Evolutionary conservation across 306 rosid species (phyloP), one percentile per base, ranked within the genome.

Genomic region (Vigna radiata): DNA sequence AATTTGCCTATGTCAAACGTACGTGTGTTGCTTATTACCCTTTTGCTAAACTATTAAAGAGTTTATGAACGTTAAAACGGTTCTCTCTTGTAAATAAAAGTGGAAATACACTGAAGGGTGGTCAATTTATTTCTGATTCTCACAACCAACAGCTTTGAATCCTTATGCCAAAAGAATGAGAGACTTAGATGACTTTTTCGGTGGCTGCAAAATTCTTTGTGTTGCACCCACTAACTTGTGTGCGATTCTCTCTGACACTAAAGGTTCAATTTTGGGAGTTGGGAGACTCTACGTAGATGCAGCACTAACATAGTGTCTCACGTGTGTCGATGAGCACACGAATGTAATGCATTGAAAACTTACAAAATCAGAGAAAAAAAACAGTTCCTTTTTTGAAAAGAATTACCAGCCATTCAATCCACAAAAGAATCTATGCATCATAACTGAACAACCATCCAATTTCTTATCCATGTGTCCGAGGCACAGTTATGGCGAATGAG

Each of bases 111-210:
- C 49, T 44, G 15, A 48, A 36, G 72, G 61, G 31, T 69, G 68
- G 90, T 87, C 94, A 81, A 85, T 87, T 85, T 80, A 84, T 83
- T 79, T 77, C 75, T 70, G 92, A 88, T 90, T 90, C 96, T 87
- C 72, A 68, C 70, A 43, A 41, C 76, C 88, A 78, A 82, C 65
- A 31, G 73, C 88, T 82, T 85, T 89, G 94, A 88, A 83, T 90
- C 86, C 50, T 76, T 85, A 47, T 58, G 85, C 73, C 65, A 68
- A 86, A 73, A 78, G 85, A 74, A 70, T 67, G 83, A 66, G 79
- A 81, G 36, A 66, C 69, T 72, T 79, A 83, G 80, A 79, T 77
- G 79, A 68, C 83, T 91, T 83, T 92, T 83, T 87, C 83, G 76
- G 89, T 83, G 78, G 68, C 80, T 81, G 73, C 68, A 71, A 46